Conservation (phyloP, 176 grass and related monocot genomes). For the Pontederia crassipes region DNA sequence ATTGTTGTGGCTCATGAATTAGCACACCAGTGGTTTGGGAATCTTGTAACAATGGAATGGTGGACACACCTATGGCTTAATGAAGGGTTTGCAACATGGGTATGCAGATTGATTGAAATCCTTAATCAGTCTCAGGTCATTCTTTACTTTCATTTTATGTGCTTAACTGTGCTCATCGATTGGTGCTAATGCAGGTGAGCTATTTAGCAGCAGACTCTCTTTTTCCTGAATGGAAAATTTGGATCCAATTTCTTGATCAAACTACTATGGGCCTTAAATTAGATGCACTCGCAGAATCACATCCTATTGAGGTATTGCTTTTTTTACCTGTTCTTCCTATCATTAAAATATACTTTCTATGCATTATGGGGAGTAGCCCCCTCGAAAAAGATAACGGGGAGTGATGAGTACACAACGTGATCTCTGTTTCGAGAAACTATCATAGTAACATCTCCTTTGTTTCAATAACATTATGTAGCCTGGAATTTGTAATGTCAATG, state of each 20-base stretch:
- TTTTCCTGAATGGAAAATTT: conserved; percentile 98
- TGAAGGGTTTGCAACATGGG: conserved; percentile 97
- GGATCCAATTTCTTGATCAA: conserved; percentile 86
- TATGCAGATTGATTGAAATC: conserved; percentile 22
- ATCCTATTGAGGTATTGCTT: conserved; percentile 83
- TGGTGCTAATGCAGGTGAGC: conserved; percentile 40
- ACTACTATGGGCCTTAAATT: conserved; percentile 60
- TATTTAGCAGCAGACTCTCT: conserved; percentile 65
- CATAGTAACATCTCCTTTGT: no score
- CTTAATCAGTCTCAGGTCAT: neutral
- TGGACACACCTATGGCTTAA: conserved; percentile 98
- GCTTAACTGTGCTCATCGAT: conserved; percentile 7
- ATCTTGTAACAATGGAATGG: conserved; percentile 99
- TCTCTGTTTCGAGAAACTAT: no score
- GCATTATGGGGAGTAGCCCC: no score
- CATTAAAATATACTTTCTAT: neutral
- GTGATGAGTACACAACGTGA: no score
- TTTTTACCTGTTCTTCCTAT: neutral
- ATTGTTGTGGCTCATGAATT: conserved; percentile 90
- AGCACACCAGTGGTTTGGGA: conserved; percentile 97
- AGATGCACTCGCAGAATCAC: conserved; percentile 83
- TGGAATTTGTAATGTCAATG: no score
- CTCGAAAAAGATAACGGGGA: no score
- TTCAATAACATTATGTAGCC: no score
- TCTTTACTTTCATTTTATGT: neutral